phyloP scores from a whole-genome alignment of 768 basidiomycete genomes.

The Macrolepiota fuliginosa region DNA sequence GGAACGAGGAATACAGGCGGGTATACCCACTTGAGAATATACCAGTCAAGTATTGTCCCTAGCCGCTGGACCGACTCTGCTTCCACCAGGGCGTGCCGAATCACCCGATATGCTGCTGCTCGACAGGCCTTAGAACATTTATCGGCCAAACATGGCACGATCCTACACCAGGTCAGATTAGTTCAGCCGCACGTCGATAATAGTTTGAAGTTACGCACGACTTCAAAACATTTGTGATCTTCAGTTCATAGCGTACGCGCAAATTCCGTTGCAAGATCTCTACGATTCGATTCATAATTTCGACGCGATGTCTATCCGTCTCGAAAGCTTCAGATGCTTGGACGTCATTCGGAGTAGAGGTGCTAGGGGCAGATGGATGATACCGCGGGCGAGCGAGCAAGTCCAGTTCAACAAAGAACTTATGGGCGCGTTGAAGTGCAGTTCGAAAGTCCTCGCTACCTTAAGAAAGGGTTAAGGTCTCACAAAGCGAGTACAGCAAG shows the following conservation, averaged over 20 bases:
- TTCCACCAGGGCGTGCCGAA: slow-evolving; percentile 79
- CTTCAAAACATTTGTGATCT: slow-evolving; percentile 65
- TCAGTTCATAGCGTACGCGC: slow-evolving; percentile 75
- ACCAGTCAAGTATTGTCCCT: slow-evolving; percentile 78
- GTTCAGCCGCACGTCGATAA: not conserved
- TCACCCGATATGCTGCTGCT: slow-evolving; percentile 78
- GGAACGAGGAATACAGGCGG: not conserved
- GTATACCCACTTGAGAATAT: slow-evolving; percentile 77
- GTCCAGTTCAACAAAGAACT: slow-evolving; percentile 54
- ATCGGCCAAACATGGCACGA: slow-evolving; percentile 80
- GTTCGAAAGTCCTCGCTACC: slow-evolving; percentile 70
- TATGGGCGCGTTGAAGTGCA: slow-evolving; percentile 61
- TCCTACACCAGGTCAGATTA: slow-evolving; percentile 37
- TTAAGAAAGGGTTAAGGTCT: slow-evolving; percentile 6
- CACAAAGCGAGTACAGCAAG: not conserved
- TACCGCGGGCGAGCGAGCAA: slow-evolving; percentile 39
- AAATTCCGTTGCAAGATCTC: slow-evolving; percentile 65
- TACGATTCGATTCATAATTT: slow-evolving; percentile 63
- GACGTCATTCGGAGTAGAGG: slow-evolving; percentile 25
- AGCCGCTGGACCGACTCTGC: slow-evolving; percentile 65
- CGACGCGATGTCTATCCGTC: slow-evolving; percentile 53
- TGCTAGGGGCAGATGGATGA: slow-evolving; percentile 30
- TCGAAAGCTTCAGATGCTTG: slow-evolving; percentile 36
- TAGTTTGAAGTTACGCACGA: slow-evolving; percentile 48
- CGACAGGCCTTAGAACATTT: slow-evolving; percentile 67